A percentile compares a stretch with the other conserved stretches of the same genome.
These are phyloP conservation scores for Phytophthora crassamura DNA, from an alignment of 352 stramenopile genomes.

Conservation along the genomic window DNA sequence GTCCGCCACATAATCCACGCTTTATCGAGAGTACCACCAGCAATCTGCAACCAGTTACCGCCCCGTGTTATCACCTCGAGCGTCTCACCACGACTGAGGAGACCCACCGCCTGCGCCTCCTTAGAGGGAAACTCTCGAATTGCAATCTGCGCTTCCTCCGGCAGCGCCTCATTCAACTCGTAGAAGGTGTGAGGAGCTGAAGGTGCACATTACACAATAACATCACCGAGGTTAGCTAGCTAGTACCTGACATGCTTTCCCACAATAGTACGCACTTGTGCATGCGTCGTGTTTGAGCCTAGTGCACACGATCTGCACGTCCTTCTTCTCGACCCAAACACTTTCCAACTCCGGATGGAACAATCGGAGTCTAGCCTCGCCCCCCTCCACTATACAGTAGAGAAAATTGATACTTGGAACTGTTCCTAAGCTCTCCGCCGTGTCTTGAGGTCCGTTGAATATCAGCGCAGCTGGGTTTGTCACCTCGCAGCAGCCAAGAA, in stretches of 20 bases:
- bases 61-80: constrained; percentile 56
- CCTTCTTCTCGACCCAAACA: constrained; percentile 62
- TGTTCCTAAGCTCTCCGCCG: constrained; percentile 38
- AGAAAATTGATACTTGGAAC: constrained; percentile 48
- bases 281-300: constrained; percentile 52
- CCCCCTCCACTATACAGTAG: constrained; percentile 52
- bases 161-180: constrained; percentile 58
- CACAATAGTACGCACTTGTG: constrained; percentile 41
- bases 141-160: constrained; percentile 68
- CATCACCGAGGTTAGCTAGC: constrained; percentile 15
- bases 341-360: constrained; percentile 51
- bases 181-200: constrained; percentile 60
- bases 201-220: constrained; percentile 16
- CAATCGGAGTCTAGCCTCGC: constrained; percentile 38
- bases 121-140: constrained; percentile 69
- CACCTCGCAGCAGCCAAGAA: constrained; percentile 54
- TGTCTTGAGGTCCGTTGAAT: constrained; percentile 43
- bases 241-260: background rate
- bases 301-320: constrained; percentile 57
- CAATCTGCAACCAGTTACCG: constrained; percentile 65
- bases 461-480: constrained; percentile 39
- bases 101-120: constrained; percentile 58
- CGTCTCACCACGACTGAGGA: constrained; percentile 63
- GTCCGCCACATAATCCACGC: constrained; percentile 81
- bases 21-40: constrained; percentile 28